Evolutionary conservation across 192 early-diverging fungal species (phyloP), one percentile per base, ranked within the genome.

Genomic region (Mortierella antarctica): DNA sequence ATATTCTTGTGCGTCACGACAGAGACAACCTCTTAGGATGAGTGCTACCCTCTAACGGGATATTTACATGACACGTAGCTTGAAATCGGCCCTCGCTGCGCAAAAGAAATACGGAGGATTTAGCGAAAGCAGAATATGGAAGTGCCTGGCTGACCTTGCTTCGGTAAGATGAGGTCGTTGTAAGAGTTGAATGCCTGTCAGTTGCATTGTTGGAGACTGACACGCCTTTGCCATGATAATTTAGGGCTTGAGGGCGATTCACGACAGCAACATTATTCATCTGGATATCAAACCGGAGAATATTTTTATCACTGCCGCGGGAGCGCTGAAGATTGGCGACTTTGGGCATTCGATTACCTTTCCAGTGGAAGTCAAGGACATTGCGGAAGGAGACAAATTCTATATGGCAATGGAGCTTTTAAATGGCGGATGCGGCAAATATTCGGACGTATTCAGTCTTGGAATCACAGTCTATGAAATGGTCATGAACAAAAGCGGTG

Each of bases 401-500:
- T 99, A 99, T 65, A 90, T 99, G 80, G 95, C 97, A 8, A 92
- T 93, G 9, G 97, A 99, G 74, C 77, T 96, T 10, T 76, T 99
- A 68, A 84, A 82, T 47, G 88, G 87, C 8, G 69, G 78, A 20
- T 95, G 91, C 84, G 89, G 89, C 61, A 92, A 91, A 45, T 88
- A 92, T 0, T 95, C 94, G 0, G 97, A 99, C 71, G 84, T 99
- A 20, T 99, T 97, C 67, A 97, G 97, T 79, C 87, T 99, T 15
- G 97, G 97, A 10, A 85, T 99, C 74, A 92, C 96, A 54, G 76
- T 97, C 51, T 88, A 97, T 14, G 96, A 99, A 84, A 90, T 98
- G 46, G 74, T 90, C 14, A 91, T 94, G 8, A 92, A 95, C 72
- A 49, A 42, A 41, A 62, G 23, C 1, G 90, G 95, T n/a, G 86